Evolutionary conservation across 2,329 filamentous ascomycete genomes (phyloP).

Genomic region (Xylaria sp.): DNA sequence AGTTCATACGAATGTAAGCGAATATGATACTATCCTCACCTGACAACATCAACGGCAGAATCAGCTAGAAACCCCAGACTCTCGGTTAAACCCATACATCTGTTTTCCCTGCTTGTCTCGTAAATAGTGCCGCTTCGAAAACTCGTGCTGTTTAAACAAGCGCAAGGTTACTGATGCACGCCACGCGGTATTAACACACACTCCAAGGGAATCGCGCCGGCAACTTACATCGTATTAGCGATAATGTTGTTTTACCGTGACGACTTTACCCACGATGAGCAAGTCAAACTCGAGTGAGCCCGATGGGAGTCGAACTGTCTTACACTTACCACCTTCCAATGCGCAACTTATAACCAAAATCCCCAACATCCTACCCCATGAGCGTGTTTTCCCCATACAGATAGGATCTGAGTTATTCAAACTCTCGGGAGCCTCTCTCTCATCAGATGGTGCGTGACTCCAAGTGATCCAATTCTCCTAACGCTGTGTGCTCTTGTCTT

Average conservation of each 20-base stretch:
- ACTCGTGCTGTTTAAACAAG: conserved; percentile 13
- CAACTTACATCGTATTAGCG: conserved; percentile 25
- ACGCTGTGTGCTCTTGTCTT: conserved; percentile 9
- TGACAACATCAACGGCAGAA: conserved; percentile 21
- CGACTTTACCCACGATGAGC: conserved; percentile 45
- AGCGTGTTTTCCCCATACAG: conserved; percentile 80
- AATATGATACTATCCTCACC: background rate
- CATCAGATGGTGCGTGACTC: conserved; percentile 72
- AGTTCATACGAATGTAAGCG: background rate
- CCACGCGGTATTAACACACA: conserved; percentile 9
- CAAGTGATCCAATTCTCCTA: conserved; percentile 22
- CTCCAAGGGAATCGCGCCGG: conserved; percentile 9
- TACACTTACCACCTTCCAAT: conserved; percentile 48
- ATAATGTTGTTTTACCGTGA: conserved; percentile 43
- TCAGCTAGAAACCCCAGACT: conserved; percentile 1
- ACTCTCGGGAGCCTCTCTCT: conserved; percentile 77
- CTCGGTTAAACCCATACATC: background rate
- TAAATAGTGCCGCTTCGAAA: background rate
- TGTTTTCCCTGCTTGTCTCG: background rate
- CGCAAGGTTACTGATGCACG: conserved; percentile 19
- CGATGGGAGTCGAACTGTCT: conserved; percentile 44
- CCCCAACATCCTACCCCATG: conserved; percentile 71
- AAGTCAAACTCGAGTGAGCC: conserved; percentile 47
- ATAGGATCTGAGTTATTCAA: conserved; percentile 79
- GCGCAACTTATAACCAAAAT: conserved; percentile 59